Base-by-base conservation (phyloP, 2,329 filamentous ascomycete species). In the Trichoderma atroviride region DNA sequence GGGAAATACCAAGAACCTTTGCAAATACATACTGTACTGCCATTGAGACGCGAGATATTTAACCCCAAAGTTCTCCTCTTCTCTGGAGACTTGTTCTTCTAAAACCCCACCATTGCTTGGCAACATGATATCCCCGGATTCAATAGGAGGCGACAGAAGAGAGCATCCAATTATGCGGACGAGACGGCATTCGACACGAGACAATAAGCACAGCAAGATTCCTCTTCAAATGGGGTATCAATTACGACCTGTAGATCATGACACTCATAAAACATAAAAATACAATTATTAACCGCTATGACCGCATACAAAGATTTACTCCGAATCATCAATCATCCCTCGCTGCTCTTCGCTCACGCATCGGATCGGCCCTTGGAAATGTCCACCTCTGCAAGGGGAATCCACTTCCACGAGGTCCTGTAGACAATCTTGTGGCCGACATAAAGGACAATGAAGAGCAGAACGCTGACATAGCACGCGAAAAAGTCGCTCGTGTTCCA, bases 401-500 rank as follows among this genome's bases (percentile, higher is more conserved):
- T 75, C 6, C 79, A 50, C 76, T 78, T 81, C 6, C 79, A 43
- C 76, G 78, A 81, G 64, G 80, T 81, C 62, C 82, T 78, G 72
- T 73, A 81, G 55, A 81, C 72, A 35, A 84, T 56, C 81, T 91
- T 92, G 80, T 91, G 89, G 1, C 86, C 88, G 1, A 85, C 66
- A 73, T 86, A 89, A 14, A 91, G 77, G 4, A 86, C 83, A 3
- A 85, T 74, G 73, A 91, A 92, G 3, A 92, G 75, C 31, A 91
- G 87, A 69, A 92, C 75, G 72, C 88, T 90, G 73, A 91, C 77
- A 73, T 92, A 92, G 14, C 85, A 83, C 3, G 87, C 84, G 71
- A 92, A 91, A 74, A 92, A 92, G 56, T 84, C 80, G 65, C 82
- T 82, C 6, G 85, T 85, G 74, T 80, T 82, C 87, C 90, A 92